Conservation (phyloP, 1,139 yeast species). For the Debaryomyces coudertii region DNA sequence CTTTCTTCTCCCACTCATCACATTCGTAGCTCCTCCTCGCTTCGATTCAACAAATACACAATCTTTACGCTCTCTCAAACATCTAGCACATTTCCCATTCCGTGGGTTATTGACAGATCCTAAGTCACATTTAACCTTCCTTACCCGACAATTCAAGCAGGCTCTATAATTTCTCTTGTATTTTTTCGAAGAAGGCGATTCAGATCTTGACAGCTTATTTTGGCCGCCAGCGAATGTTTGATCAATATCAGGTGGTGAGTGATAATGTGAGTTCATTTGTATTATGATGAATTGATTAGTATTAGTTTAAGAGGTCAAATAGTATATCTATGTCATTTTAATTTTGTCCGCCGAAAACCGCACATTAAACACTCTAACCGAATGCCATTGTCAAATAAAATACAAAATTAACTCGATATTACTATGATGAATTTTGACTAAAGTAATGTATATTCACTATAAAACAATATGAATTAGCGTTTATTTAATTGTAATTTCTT, state of each 20-base stretch:
- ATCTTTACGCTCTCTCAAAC: conserved; percentile 76
- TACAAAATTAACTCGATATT: too few relatives aligned
- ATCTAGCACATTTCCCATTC: conserved; percentile 84
- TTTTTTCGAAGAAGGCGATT: conserved; percentile 19
- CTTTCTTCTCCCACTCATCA: conserved; percentile 41
- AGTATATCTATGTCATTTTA: background rate
- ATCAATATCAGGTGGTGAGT: conserved; percentile 2
- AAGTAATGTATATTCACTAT: conserved; percentile 6
- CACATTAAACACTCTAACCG: background rate
- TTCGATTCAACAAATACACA: conserved; percentile 74
- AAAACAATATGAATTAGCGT: conserved; percentile 23
- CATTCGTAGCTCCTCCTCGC: conserved; percentile 58
- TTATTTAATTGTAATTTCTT: conserved; percentile 62
- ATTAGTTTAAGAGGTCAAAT: background rate
- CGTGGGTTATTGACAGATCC: conserved; percentile 75
- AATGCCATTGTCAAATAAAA: background rate
- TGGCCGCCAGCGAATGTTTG: background rate
- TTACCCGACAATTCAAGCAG: conserved; percentile 77
- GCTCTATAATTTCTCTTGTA: conserved; percentile 76
- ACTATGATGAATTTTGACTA: too few relatives aligned
- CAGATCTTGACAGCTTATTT: background rate
- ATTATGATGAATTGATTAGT: background rate
- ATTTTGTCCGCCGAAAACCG: conserved; percentile 9
- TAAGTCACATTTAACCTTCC: conserved; percentile 83
- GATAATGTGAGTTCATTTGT: background rate